Conservation (phyloP, 352 stramenopile genomes). For the Elongisporangium prolatum region DNA sequence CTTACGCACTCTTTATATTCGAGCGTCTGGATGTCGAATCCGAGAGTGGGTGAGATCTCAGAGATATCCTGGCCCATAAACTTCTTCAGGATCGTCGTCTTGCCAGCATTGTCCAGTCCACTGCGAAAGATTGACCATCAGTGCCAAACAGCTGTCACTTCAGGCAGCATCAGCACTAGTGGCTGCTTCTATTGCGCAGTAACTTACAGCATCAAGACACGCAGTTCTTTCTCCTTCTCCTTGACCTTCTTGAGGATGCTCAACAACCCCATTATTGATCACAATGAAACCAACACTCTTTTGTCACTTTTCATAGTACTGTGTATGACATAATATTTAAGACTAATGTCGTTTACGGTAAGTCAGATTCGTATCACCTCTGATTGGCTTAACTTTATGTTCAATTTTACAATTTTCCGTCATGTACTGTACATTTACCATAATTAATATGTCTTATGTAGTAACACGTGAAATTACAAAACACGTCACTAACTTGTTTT, state of each 20-base stretch:
- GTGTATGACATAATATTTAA: no score
- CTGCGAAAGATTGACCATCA: slow-evolving; percentile 20
- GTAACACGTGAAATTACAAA: no score
- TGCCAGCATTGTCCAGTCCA: slow-evolving; percentile 99
- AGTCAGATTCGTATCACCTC: no score
- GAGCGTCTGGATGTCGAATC: slow-evolving; percentile 99
- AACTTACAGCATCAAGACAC: slow-evolving; percentile 95
- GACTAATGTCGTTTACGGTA: no score
- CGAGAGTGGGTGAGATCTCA: slow-evolving; percentile 96
- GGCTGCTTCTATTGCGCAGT: not conserved
- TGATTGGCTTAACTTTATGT: no score
- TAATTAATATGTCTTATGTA: no score
- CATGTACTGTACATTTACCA: no score
- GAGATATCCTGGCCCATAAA: slow-evolving; percentile 97
- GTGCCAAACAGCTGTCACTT: slow-evolving; percentile 4
- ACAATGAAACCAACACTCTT: no score
- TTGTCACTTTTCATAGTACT: no score
- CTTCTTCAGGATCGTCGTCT: slow-evolving; percentile 98
- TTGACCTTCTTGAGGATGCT: slow-evolving; percentile 98
- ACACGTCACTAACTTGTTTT: not conserved
- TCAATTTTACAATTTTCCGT: no score
- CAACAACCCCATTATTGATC: slow-evolving; percentile 92
- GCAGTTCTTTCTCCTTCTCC: slow-evolving; percentile 99
- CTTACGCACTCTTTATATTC: slow-evolving; percentile 88
- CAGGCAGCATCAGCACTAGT: not conserved